phyloP scores from a whole-genome alignment of 176 grass and related monocot genomes.

The Canna indica region DNA sequence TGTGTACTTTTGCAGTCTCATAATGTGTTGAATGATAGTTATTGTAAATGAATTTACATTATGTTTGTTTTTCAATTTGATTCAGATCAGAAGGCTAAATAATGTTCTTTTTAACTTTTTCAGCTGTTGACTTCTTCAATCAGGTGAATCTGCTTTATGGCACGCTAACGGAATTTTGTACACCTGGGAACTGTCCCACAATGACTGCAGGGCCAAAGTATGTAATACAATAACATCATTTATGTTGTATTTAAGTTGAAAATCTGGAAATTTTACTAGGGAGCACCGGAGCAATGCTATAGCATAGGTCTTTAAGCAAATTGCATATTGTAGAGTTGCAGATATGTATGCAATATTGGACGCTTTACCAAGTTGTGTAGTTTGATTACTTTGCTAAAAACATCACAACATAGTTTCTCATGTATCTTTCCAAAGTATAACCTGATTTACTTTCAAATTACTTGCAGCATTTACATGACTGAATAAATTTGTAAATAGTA shows the following conservation, averaged over 20 bases:
- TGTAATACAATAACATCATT: background rate
- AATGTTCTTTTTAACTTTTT: constrained; percentile 20
- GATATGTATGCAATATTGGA: background rate
- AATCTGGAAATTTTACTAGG: background rate
- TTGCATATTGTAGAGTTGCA: background rate
- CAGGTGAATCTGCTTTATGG: constrained; percentile 95
- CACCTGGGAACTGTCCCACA: constrained; percentile 72
- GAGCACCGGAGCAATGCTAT: too few relatives aligned
- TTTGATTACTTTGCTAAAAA: background rate
- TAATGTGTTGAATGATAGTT: background rate
- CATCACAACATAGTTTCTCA: background rate
- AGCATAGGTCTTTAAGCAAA: background rate
- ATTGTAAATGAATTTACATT: background rate
- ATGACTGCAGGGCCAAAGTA: constrained; percentile 99
- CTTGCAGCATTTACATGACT: too few relatives aligned
- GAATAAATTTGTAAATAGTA: background rate
- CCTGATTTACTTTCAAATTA: background rate
- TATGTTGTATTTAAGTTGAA: background rate
- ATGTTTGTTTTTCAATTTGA: background rate
- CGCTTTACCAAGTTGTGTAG: background rate
- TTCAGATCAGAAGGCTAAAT: constrained; percentile 22
- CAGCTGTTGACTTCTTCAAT: constrained; percentile 99
- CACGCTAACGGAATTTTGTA: constrained; percentile 93
- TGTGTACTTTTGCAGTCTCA: background rate
- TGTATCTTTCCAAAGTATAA: background rate